Conservation (phyloP, 1,284 basidiomycete genomes). For the Inonotus obliquus region DNA sequence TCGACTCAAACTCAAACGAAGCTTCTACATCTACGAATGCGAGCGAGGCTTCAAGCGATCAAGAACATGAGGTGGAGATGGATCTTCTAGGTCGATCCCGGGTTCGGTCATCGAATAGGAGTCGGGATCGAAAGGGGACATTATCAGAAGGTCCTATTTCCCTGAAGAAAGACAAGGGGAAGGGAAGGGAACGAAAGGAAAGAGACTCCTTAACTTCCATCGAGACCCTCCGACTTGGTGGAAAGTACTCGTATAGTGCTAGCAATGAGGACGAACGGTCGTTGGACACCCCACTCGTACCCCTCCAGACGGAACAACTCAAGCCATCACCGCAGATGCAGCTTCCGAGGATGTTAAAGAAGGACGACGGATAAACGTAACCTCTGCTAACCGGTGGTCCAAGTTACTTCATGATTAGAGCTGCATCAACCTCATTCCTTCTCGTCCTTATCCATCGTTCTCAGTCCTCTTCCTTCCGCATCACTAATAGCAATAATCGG, state of each 20-base stretch:
- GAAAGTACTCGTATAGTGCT: background rate
- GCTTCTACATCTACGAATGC: conserved; percentile 1
- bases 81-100: conserved; percentile 6
- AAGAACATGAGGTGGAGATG: conserved; percentile 20
- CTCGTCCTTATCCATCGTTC: too few species aligned
- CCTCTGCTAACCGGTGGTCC: too few species aligned
- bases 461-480: too few species aligned
- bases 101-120: background rate
- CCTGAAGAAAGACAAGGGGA: background rate
- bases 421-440: too few species aligned
- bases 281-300: background rate
- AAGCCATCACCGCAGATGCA: conserved; percentile 19
- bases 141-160: background rate
- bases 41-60: conserved; percentile 16
- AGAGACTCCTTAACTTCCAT: background rate
- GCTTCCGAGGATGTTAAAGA: conserved; percentile 1
- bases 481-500: too few species aligned
- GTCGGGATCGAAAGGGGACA: background rate
- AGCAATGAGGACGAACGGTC: background rate
- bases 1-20: conserved; percentile 15
- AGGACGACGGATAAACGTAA: background rate
- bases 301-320: conserved; percentile 16
- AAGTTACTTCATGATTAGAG: too few species aligned
- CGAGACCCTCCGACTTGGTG: background rate
- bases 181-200: background rate